Conservation (phyloP, 2,329 filamentous ascomycete genomes). For the Penicillium thymicola region DNA sequence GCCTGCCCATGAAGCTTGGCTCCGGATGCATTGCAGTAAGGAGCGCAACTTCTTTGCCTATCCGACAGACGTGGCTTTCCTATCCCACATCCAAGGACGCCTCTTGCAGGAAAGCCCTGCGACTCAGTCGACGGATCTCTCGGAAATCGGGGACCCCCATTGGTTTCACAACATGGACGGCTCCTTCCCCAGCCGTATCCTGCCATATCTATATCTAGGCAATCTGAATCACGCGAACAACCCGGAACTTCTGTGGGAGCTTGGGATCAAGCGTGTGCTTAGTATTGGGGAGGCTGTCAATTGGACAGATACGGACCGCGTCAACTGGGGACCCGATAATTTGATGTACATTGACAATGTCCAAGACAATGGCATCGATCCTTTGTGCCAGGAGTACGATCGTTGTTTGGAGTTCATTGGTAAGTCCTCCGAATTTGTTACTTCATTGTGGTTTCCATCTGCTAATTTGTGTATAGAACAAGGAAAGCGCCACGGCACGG, state of each 20-base stretch:
- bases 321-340: slow-evolving; percentile 73
- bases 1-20: slow-evolving; percentile 80
- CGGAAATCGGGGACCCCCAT: slow-evolving; percentile 54
- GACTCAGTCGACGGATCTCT: slow-evolving; percentile 23
- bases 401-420: slow-evolving; percentile 88
- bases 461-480: slow-evolving; percentile 55
- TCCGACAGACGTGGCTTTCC: slow-evolving; percentile 77
- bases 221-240: slow-evolving; percentile 95
- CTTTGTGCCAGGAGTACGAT: slow-evolving; percentile 79
- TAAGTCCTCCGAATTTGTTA: slow-evolving; percentile 49
- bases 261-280: slow-evolving; percentile 83
- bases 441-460: neutral
- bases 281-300: slow-evolving; percentile 86
- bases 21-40: slow-evolving; percentile 75
- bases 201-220: slow-evolving; percentile 94
- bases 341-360: slow-evolving; percentile 78
- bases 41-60: slow-evolving; percentile 96
- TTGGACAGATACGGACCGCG: slow-evolving; percentile 70
- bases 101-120: slow-evolving; percentile 58
- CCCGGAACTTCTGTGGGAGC: slow-evolving; percentile 69
- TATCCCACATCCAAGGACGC: slow-evolving; percentile 72
- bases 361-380: slow-evolving; percentile 95
- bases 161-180: slow-evolving; percentile 87
- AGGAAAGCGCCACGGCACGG: slow-evolving; percentile 71
- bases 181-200: slow-evolving; percentile 80